phyloP scores from a whole-genome alignment of 2,329 filamentous ascomycete species.

The Elsinoe batatas region DNA sequence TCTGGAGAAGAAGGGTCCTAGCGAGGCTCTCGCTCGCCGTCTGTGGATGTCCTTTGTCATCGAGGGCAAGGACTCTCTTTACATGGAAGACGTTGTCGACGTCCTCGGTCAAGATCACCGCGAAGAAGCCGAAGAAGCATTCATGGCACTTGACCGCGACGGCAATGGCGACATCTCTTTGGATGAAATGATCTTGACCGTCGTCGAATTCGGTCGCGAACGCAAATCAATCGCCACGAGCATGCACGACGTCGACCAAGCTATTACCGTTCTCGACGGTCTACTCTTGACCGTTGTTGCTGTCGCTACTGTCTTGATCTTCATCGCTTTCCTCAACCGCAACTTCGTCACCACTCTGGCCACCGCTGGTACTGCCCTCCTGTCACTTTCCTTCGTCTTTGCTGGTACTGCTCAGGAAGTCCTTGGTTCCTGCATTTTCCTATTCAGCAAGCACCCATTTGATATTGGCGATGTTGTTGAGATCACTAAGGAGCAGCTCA shows the following conservation, averaged over 20 bases:
- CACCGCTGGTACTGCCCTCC: constrained; percentile 80
- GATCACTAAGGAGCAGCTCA: constrained; percentile 57
- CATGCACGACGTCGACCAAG: constrained; percentile 96
- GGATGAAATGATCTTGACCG: constrained; percentile 86
- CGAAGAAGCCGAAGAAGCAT: constrained; percentile 76
- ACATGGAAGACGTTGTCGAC: constrained; percentile 71
- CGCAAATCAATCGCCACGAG: constrained; percentile 82
- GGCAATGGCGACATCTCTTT: constrained; percentile 88
- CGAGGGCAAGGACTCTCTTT: constrained; percentile 73
- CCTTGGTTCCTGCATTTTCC: constrained; percentile 94
- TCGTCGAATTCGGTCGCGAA: constrained; percentile 74
- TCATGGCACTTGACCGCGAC: constrained; percentile 71
- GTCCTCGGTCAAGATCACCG: constrained; percentile 69
- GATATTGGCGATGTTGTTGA: constrained; percentile 94
- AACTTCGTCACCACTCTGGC: constrained; percentile 77
- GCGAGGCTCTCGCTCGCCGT: constrained; percentile 84
- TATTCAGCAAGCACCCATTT: constrained; percentile 97
- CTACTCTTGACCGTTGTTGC: constrained; percentile 74
- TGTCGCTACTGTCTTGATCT: constrained; percentile 54
- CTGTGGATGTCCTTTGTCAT: constrained; percentile 98
- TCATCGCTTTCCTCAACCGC: constrained; percentile 77
- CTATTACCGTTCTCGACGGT: constrained; percentile 80
- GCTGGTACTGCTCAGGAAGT: constrained; percentile 86
- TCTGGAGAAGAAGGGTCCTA: constrained; percentile 70
- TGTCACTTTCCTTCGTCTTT: constrained; percentile 96